Percentiles rank a stretch among this genome's conserved stretches.
Conservation (phyloP, 371 early-diverging fungal species). For the Circinella umbellata region DNA sequence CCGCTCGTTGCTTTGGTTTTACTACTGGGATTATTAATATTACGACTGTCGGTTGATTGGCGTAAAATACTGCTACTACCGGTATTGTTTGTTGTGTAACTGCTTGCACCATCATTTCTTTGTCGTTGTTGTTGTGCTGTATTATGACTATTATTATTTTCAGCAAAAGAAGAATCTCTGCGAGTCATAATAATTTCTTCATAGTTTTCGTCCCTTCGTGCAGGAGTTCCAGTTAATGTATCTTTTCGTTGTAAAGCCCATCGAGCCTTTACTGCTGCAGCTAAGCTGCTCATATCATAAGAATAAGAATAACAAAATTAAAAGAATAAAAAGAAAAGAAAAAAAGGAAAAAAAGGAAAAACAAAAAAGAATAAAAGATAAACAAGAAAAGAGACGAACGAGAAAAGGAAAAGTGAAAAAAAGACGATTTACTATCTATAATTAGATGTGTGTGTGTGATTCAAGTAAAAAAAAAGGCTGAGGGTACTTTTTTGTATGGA, state of each 20-base stretch:
- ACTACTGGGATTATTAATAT: neutral
- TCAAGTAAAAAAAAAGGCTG: neutral
- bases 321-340: constrained; percentile 1
- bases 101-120: neutral
- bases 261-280: constrained; percentile 2
- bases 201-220: constrained; percentile 20
- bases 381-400: constrained; percentile 5
- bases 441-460: constrained; percentile 2
- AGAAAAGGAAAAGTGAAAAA: constrained; percentile 3
- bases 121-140: neutral
- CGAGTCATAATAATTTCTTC: constrained; percentile 22
- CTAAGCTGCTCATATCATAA: constrained; percentile 8
- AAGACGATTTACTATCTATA: neutral
- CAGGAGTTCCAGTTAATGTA: constrained; percentile 2
- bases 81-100: constrained; percentile 5
- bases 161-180: neutral
- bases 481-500: neutral
- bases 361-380: neutral
- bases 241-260: neutral
- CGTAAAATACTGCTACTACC: neutral
- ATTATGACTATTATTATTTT: neutral
- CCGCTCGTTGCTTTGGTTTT: constrained; percentile 15
- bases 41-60: neutral
- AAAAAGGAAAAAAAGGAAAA: constrained; percentile 2
- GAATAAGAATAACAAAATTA: neutral